phyloP scores from a whole-genome alignment of 257 asterid species.

The Linaria vulgaris region DNA sequence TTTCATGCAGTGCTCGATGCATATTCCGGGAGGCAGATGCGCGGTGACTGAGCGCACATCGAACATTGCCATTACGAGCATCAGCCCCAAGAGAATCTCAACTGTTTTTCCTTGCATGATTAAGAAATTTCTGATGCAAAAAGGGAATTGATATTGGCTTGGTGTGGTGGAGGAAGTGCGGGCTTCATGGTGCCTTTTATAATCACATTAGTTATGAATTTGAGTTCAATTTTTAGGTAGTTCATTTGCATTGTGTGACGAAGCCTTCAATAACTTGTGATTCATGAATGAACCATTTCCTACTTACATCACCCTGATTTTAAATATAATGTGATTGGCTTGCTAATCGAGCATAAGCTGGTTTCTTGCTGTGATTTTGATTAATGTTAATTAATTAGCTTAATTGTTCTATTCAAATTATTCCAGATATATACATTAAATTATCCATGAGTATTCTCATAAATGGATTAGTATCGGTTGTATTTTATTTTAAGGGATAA shows the following conservation, averaged over 20 bases:
- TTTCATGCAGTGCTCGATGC: slow-evolving; percentile 41
- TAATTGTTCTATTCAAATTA: too few species aligned
- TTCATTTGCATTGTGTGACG: slow-evolving; percentile 36
- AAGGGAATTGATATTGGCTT: not conserved
- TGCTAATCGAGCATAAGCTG: too few species aligned
- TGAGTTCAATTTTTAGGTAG: slow-evolving; percentile 20
- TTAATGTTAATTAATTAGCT: too few species aligned
- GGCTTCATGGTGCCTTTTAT: slow-evolving; percentile 11
- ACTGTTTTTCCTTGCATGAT: slow-evolving; percentile 34
- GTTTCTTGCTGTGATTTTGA: not conserved
- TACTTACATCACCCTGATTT: slow-evolving; percentile 10
- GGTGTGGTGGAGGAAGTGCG: slow-evolving; percentile 6
- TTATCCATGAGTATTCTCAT: too few species aligned
- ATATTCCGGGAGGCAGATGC: slow-evolving; percentile 41
- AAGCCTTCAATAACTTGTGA: slow-evolving; percentile 33
- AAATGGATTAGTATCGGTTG: too few species aligned
- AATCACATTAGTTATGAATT: not conserved
- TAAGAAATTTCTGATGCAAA: not conserved
- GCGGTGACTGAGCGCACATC: slow-evolving; percentile 16
- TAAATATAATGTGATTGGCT: not conserved
- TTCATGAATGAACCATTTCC: not conserved
- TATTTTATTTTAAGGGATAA: too few species aligned
- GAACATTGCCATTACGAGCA: slow-evolving; percentile 26
- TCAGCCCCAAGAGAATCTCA: slow-evolving; percentile 18
- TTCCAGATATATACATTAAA: too few species aligned